A percentile compares a stretch with the other conserved stretches of the same genome.
These are phyloP conservation scores for Ceratocystis albifundus DNA, from an alignment of 2,329 filamentous ascomycete genomes.

Conservation along the genomic window DNA sequence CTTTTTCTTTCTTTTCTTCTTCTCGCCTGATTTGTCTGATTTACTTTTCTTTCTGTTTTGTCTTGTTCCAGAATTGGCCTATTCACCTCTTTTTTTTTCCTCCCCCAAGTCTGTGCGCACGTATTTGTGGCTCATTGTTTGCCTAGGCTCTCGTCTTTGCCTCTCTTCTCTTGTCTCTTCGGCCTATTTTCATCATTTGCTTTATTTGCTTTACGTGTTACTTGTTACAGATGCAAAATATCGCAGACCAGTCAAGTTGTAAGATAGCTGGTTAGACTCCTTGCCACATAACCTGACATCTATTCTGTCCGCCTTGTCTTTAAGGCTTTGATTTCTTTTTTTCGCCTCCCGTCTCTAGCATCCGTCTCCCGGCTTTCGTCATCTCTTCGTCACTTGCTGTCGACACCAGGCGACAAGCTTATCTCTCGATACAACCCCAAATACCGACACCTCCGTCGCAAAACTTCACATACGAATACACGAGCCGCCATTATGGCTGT, in stretches of 20 bases:
- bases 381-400: not conserved
- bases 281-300: too few relatives aligned
- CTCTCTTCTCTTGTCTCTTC: not conserved
- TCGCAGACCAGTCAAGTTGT: not conserved
- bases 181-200: not conserved
- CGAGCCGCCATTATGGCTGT: constrained; percentile 30
- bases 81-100: not conserved
- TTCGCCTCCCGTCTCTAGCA: not conserved
- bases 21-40: not conserved
- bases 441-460: not conserved
- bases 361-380: not conserved
- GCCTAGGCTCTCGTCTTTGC: not conserved
- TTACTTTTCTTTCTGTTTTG: not conserved
- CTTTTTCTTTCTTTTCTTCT: too few relatives aligned
- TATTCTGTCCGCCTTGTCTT: not conserved
- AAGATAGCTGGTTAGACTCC: not conserved
- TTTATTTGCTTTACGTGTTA: constrained; percentile 9
- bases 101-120: not conserved
- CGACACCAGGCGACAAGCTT: not conserved
- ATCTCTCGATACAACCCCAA: not conserved
- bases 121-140: not conserved
- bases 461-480: not conserved
- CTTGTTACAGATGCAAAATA: constrained; percentile 2
- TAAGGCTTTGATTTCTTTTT: not conserved
- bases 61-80: not conserved